Base-by-base conservation (phyloP, 768 basidiomycete genomes). In the Leccinum broughii region DNA sequence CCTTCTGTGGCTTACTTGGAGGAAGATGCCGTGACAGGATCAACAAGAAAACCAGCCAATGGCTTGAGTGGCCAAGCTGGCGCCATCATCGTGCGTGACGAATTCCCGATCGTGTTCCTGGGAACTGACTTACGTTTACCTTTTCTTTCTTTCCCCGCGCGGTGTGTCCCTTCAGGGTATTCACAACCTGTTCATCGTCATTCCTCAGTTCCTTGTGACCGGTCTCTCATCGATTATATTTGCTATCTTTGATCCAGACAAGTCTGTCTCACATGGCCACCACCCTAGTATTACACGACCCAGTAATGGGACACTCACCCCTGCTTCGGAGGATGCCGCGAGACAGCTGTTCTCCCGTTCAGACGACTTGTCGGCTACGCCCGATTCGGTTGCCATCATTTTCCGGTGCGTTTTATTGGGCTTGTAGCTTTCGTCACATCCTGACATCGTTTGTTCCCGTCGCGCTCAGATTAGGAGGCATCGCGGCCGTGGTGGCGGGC, bases 151-250 rank as follows among this genome's bases (percentile, higher is more conserved):
- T 34, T 14, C 51, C 51, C n/a, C 51, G 14, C 20, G 32, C 30
- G 58, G 39, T 22, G 44, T 46, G 20, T 22, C 15, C 32, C 39
- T 14, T 35, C 61, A 94, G 92, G 95, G 96, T 44, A 96, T 98
- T 55, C 95, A 98, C 75, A 98, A 97, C 68, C 84, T 97, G 60
- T 96, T 91, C 74, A 79, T 98, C 62, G 96, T 98, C 60, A 77
- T 97, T 7, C 96, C 96, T 0, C 96, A 98, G 69, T 95, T 98
- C 75, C 80, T 98, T 44, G 89, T 95, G 34, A 95, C 92, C 0
- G 93, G 87, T 24, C 73, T 98, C 5, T 87, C 93, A 1, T 85
- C 94, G 10, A 77, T 95, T 62, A 82, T 98, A 51, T 97, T 98
- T 68, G 91, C 90, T 15, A 74, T 97, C 5, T 80, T 94, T 61